Evolutionary conservation across 306 rosid species (phyloP).

Genomic region (Carpinus viminea): DNA sequence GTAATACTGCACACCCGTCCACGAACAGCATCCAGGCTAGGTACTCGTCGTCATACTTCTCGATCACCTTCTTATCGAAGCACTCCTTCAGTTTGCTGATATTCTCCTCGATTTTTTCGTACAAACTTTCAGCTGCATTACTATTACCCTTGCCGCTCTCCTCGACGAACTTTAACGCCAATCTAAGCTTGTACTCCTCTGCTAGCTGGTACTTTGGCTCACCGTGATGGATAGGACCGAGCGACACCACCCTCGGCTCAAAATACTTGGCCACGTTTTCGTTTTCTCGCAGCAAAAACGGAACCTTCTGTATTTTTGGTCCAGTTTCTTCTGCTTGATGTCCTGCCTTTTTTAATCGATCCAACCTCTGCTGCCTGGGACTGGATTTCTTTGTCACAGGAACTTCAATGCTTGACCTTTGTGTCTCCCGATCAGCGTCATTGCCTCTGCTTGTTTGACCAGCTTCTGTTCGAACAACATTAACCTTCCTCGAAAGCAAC

Average conservation of each 20-base stretch:
- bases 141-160: no score
- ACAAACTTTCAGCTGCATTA: no score
- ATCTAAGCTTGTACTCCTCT: constrained; percentile 7
- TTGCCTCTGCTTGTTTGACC: not conserved
- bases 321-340: not conserved
- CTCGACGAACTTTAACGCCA: not conserved
- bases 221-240: constrained; percentile 29
- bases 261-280: not conserved
- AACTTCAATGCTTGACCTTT: no score
- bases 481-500: not conserved
- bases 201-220: not conserved
- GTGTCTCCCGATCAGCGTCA: no score
- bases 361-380: not conserved
- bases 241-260: constrained; percentile 17
- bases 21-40: no score
- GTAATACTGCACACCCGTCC: no score
- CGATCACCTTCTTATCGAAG: no score
- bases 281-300: not conserved
- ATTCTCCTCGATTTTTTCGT: no score
- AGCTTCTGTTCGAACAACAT: not conserved
- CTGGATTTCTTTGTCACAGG: no score
- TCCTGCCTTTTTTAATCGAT: not conserved
- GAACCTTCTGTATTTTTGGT: constrained; percentile 26
- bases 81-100: no score
- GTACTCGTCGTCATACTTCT: no score